phyloP scores from a whole-genome alignment of 78 protist species.

The Dictyostelium intermedium region DNA sequence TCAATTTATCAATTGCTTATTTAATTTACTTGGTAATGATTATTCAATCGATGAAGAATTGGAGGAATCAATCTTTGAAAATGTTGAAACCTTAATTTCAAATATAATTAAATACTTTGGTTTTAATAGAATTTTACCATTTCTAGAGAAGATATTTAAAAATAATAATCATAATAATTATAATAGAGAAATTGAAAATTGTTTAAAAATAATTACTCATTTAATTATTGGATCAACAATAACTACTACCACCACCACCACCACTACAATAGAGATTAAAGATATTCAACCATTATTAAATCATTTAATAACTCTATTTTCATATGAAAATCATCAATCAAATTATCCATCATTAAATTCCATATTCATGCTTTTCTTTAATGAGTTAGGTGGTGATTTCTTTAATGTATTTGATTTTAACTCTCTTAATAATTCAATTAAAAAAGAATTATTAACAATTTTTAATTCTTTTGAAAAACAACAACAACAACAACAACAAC shows the following conservation, averaged over 20 bases:
- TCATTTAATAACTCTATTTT: not conserved
- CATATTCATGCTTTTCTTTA: not conserved
- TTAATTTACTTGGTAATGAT: not conserved
- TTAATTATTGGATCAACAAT: not conserved
- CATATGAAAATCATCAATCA: not conserved
- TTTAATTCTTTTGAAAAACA: not conserved
- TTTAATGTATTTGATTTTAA: not conserved
- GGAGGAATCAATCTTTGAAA: not conserved
- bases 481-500: slow-evolving; percentile 17
- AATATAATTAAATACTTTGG: not conserved
- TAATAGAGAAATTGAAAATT: not conserved
- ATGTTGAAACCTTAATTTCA: not conserved
- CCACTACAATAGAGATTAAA: not conserved
- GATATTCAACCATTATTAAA: not conserved
- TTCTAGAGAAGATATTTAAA: not conserved
- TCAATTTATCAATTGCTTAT: not conserved
- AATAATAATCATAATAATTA: not conserved
- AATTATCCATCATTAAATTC: not conserved
- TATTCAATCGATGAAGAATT: not conserved
- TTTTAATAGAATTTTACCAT: not conserved
- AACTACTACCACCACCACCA: too few relatives aligned
- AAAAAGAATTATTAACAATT: not conserved
- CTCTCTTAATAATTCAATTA: not conserved
- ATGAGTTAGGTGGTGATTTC: not conserved
- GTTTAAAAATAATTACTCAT: not conserved